Base-by-base conservation (phyloP, 768 basidiomycete species). In the Kwoniella botswanensis region DNA sequence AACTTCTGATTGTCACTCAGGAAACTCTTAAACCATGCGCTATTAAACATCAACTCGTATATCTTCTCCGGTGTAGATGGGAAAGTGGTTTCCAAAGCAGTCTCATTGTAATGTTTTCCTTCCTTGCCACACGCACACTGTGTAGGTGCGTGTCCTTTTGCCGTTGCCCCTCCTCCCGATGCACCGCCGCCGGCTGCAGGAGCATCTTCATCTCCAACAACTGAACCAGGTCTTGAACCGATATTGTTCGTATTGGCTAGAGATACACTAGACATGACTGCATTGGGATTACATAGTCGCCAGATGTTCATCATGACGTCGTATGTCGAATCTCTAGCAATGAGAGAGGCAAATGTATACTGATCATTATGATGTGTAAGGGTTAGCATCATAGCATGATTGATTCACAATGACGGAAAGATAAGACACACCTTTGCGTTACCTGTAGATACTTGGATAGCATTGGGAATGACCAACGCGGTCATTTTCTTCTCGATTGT, bases 271-370 rank as follows among this genome's bases (percentile, higher is more conserved):
- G 79, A 79, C 77, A 79, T 77, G 55, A 84, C 84, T 2, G 82
- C 77, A 65, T 90, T 90, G 3, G 95, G 94, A 43, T 92, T 89
- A 2, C 92, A 90, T 50, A 95, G 89, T 18, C 92, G 88, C 96
- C 97, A 98, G 75, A 98, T 93, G 83, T 96, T 98, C 82, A 88
- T 89, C 54, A 98, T 93, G 63, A 98, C 93, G 84, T 99, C 96
- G 84, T 89, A 95, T 0, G 95, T 94, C 53, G 94, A 94, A 85
- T 99, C 96, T 11, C 96, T 89, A 0, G 94, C 91, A 74, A 98
- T 90, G 87, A 99, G 96, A 15, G 95, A 98, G 0, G 97, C 93
- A 76, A 98, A 98, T 1, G 91, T 92, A 85, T 97, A 93, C 85
- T 95, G 93, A 54, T 6, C 9, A 26, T 26, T 2, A 22, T 35